Evolutionary conservation across 2,329 filamentous ascomycete genomes (phyloP), one percentile per base, ranked within the genome.

Genomic region (Pseudohalonectria lignicola): DNA sequence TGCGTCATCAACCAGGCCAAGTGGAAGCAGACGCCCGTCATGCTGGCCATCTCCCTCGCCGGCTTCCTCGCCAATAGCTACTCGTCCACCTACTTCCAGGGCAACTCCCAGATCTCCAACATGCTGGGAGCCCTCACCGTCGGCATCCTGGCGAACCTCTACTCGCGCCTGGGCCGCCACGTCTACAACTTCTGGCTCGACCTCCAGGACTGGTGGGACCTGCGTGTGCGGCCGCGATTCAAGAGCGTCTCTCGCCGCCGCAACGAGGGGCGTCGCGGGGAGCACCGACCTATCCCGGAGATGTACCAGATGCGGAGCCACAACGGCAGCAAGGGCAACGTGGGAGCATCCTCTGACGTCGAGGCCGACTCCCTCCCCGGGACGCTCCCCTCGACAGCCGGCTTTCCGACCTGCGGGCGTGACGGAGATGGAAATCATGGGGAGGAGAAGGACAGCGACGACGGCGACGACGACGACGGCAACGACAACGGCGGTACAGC

Each of bases 61-160:
- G 86, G 85, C 8, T 92, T 83, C 52, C 64, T 78, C 7, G 80
- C 86, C 49, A 90, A 82, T 57, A 84, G 75, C 59, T 87, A 84
- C 57, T 76, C 74, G 12, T 74, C 74, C 23, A 63, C 69, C 21
- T 76, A 72, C 45, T 85, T 90, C 53, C 61, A 69, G 18, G 73
- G 69, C 36, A 87, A 85, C 49, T 74, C 76, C 0, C 83, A 88
- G 46, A 75, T 93, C 23, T 78, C 79, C 39, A 86, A 82, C 57
- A 85, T 84, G 31, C 68, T 92, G 2, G 83, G 83, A 23, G 84
- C 86, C 0, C 69, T 93, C 36, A 73, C 76, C 1, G 76, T 93
- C 12, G 86, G 86, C 10, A 71, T 88, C 25, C 62, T 86, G 36
- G 85, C 84, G 3, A 93, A 93, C 47, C 53, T 86, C 2, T 90